Base-by-base conservation (phyloP, 2,329 filamentous ascomycete species). In the Pseudogymnoascus sp. region DNA sequence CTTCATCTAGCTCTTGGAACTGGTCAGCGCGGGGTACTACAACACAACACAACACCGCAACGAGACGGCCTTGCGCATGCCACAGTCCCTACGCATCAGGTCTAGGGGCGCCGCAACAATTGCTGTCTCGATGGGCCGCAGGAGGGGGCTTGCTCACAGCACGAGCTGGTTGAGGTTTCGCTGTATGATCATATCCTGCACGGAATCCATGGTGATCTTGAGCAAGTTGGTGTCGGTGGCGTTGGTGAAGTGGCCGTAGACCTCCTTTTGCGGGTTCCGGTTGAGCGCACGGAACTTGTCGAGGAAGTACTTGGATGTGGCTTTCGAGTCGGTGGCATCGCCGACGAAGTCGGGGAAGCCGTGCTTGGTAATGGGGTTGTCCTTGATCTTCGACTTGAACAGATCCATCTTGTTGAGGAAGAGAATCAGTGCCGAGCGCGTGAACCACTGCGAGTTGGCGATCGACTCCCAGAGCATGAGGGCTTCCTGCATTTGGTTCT, bases 401-500 rank as follows among this genome's bases (percentile, higher is more conserved):
- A 92, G 79, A 74, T 93, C 90, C 78, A 92, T 92, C 79, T 93
- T 93, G 81, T 92, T 93, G 64, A 93, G 81, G 77, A 93, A 93
- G 60, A 93, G 82, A 67, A 93, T 92, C 64, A 92, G 86, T 1
- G 89, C 86, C 41, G 90, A 91, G 68, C 88, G 87, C 69, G 86
- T 85, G 76, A 93, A 93, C 90, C 90, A 93, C 72, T 91, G 89
- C 3, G 89, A 91, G 73, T 92, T 92, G 71, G 89, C 89, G 66
- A 93, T 88, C 1, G 89, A 92, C 73, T 92, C 90, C 80, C 91
- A 93, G 15, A 93, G 80, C 88, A 92, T 92, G 69, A 93, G 79
- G 2, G 90, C 89, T 75, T 93, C 90, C 75, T 92, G 90, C 89
- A 92, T 93, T 89, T 92, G 90, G 73, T 93, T 93, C 89, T 92